Evolutionary conservation across 2,329 filamentous ascomycete genomes (phyloP), one percentile per base, ranked within the genome.

Genomic region (Pyrenophora seminiperda): DNA sequence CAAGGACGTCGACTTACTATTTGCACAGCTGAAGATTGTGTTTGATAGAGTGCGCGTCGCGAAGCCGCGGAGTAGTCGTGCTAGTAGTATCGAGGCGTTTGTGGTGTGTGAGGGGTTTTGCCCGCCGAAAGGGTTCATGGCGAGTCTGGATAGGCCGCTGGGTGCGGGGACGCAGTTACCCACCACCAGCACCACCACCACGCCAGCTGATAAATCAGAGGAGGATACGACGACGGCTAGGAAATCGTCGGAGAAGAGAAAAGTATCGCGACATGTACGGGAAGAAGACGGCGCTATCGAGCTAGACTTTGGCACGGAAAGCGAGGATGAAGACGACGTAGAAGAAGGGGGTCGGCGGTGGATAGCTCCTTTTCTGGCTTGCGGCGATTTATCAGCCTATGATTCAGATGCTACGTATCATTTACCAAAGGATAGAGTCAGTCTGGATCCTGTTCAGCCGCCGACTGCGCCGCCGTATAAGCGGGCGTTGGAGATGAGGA

Each of bases 321-420:
- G 55, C 11, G 64, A 68, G 11, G 65, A 69, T 10, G 78, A 71
- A 66, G 65, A 66, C 1, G 67, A 71, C 53, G 59, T 68, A 5
- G 68, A 72, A 40, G 70, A 72, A 10, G 67, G 72, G 41, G 79
- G 84, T 52, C 73, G 79, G 22, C 79, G 88, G 41, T 97, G 93
- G 91, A 93, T 97, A 62, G 91, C 92, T 3, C 91, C 93, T 0
- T 99, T 99, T 70, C 83, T 99, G 65, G 92, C 94, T n/a, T 99
- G 94, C 71, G 94, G 94, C 37, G 94, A 99, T 74, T 80, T 99
- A 44, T 95, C 91, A 18, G 87, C 90, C 9, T 99, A 92, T 76
- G 94, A 99, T 76, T 91, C 93, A 0, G 94, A 99, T 78, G 93
- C 94, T 3, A 94, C 92, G 4, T 97, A 97, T 74, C 84, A 89